A percentile compares a stretch with the other conserved stretches of the same genome.
Evolutionary conservation across 352 stramenopile species (phyloP).

Genomic region (Pythium grandisporangium): DNA sequence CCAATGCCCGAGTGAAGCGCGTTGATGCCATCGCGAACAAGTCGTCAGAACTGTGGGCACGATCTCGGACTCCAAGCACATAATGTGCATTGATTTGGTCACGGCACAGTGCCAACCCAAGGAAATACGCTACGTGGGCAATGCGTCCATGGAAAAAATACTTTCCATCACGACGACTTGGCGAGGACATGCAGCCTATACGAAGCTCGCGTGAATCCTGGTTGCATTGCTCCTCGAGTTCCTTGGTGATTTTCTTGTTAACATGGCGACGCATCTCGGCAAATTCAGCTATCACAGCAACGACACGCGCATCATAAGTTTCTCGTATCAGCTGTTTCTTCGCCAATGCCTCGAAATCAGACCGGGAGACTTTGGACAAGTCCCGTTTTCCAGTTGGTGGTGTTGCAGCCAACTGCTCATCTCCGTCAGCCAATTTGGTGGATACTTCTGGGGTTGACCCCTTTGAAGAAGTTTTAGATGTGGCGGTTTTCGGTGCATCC

Average conservation of each 20-base stretch:
- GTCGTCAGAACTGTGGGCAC: slow-evolving; percentile 54
- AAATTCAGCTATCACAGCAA: slow-evolving; percentile 44
- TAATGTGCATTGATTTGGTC: slow-evolving; percentile 77
- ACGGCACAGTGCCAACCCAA: slow-evolving; percentile 30
- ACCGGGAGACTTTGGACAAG: slow-evolving; percentile 39
- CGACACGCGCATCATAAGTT: slow-evolving; percentile 56
- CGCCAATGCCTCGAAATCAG: slow-evolving; percentile 70
- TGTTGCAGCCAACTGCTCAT: neutral
- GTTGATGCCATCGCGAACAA: slow-evolving; percentile 66
- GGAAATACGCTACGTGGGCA: slow-evolving; percentile 84
- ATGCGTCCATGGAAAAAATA: slow-evolving; percentile 82
- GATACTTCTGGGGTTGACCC: too few relatives aligned
- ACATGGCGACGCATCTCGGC: slow-evolving; percentile 62
- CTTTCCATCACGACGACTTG: slow-evolving; percentile 55
- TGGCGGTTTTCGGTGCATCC: too few relatives aligned
- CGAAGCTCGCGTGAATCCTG: slow-evolving; percentile 47
- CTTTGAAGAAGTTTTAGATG: too few relatives aligned
- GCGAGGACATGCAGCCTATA: slow-evolving; percentile 66
- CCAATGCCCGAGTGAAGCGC: slow-evolving; percentile 54
- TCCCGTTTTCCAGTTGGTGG: slow-evolving; percentile 31
- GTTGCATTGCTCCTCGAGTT: slow-evolving; percentile 51
- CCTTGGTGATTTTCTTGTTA: slow-evolving; percentile 57
- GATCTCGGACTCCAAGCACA: slow-evolving; percentile 49
- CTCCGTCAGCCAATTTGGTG: neutral
- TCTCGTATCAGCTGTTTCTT: slow-evolving; percentile 78